Evolutionary conservation across 768 basidiomycete genomes (phyloP).

Genomic region (Boletus coccyginus): DNA sequence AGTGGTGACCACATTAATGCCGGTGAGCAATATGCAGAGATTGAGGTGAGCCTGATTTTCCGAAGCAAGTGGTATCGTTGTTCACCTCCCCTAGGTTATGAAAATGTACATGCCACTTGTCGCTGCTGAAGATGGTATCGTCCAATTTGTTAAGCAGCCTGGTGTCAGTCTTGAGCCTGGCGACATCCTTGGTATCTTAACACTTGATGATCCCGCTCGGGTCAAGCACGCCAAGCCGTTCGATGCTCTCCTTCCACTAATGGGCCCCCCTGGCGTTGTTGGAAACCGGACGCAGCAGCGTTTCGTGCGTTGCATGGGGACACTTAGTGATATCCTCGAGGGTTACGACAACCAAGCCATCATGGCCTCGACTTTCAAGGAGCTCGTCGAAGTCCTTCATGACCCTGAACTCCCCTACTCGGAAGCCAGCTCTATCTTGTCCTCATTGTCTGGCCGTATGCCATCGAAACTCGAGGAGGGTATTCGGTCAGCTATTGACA

Average conservation of each 20-base stretch:
- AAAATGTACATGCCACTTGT: slow-evolving; percentile 99
- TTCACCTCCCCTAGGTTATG: slow-evolving; percentile 62
- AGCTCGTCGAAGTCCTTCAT: slow-evolving; percentile 78
- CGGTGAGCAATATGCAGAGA: slow-evolving; percentile 96
- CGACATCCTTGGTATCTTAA: slow-evolving; percentile 95
- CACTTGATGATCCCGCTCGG: slow-evolving; percentile 91
- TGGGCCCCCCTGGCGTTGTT: slow-evolving; percentile 82
- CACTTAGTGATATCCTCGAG: slow-evolving; percentile 88
- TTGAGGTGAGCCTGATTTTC: slow-evolving; percentile 63
- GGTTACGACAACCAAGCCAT: slow-evolving; percentile 96
- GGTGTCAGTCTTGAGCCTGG: slow-evolving; percentile 96
- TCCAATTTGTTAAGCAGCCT: slow-evolving; percentile 97
- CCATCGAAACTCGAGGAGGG: slow-evolving; percentile 87
- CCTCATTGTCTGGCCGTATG: slow-evolving; percentile 89
- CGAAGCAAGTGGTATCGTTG: background rate
- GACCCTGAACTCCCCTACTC: slow-evolving; percentile 87
- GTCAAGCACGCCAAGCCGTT: slow-evolving; percentile 99
- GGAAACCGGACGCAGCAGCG: slow-evolving; percentile 92
- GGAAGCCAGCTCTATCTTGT: slow-evolving; percentile 78
- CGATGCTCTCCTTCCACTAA: slow-evolving; percentile 85
- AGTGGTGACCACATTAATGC: slow-evolving; percentile 97
- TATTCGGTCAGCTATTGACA: slow-evolving; percentile 75
- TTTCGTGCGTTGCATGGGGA: slow-evolving; percentile 66
- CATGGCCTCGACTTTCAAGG: slow-evolving; percentile 84
- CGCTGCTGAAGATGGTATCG: slow-evolving; percentile 89